Evolutionary conservation across 305 asterid genomes (phyloP).

Genomic region (Fraxinus sp.): DNA sequence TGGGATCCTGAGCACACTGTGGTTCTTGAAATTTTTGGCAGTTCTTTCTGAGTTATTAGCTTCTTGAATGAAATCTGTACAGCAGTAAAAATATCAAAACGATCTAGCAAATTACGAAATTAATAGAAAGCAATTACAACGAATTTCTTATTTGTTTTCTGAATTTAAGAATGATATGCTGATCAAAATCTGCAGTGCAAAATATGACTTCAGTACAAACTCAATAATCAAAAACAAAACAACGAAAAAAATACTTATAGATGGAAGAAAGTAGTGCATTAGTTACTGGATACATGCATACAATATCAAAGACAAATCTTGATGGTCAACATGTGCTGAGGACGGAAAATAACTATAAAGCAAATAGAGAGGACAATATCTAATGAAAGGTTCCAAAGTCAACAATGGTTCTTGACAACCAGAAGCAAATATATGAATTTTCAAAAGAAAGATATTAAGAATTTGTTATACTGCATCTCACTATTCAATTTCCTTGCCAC

Average conservation of each 20-base stretch:
- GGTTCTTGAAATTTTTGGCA: constrained; percentile 54
- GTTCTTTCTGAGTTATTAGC: constrained; percentile 77
- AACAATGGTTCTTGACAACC: not conserved
- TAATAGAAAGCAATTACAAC: constrained; percentile 10
- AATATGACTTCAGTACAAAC: not conserved
- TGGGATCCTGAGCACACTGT: constrained; percentile 68
- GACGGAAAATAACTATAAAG: constrained; percentile 16
- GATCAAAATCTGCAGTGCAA: not conserved
- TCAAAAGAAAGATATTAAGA: not conserved
- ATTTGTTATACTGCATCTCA: not conserved
- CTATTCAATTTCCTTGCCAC: not conserved
- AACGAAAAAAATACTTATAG: not conserved
- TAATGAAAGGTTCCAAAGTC: not conserved
- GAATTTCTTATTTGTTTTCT: constrained; percentile 4
- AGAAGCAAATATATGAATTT: not conserved
- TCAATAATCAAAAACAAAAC: constrained; percentile 16
- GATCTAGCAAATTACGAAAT: constrained; percentile 18
- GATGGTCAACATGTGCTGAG: constrained; percentile 13
- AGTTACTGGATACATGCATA: constrained; percentile 10
- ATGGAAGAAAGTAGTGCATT: not conserved
- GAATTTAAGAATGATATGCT: constrained; percentile 17
- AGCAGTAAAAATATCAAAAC: constrained; percentile 30
- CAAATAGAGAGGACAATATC: constrained; percentile 1
- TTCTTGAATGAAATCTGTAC: constrained; percentile 82
- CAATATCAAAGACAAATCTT: constrained; percentile 8